These are phyloP conservation scores for Solanum sejunctum DNA, from an alignment of 257 asterid genomes.

Conservation along the genomic window DNA sequence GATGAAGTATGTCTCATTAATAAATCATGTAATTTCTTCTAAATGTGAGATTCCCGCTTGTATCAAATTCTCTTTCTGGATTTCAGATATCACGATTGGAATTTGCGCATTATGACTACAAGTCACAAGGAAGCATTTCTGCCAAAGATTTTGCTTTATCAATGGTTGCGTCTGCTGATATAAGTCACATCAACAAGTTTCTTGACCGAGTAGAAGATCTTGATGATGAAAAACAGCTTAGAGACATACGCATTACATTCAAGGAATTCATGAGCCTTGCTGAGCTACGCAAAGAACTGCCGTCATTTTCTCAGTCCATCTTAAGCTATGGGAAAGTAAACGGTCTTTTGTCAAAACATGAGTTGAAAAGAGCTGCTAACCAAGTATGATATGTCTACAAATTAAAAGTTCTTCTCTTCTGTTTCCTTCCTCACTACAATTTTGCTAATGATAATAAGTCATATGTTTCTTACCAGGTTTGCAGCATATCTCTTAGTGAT, in stretches of 20 bases:
- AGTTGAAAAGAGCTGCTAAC: conserved; percentile 64
- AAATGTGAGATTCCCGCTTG: background rate
- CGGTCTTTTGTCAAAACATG: conserved; percentile 58
- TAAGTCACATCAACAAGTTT: conserved; percentile 67
- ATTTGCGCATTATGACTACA: conserved; percentile 68
- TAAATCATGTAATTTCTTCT: background rate
- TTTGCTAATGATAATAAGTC: conserved; percentile 1
- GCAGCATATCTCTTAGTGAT: conserved; percentile 58
- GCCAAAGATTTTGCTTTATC: conserved; percentile 73
- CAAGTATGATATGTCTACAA: conserved; percentile 23
- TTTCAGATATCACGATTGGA: conserved; percentile 63
- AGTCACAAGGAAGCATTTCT: conserved; percentile 62
- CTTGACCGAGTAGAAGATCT: conserved; percentile 66
- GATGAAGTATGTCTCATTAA: conserved; percentile 36
- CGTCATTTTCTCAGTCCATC: conserved; percentile 61
- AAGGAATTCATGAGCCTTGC: conserved; percentile 69
- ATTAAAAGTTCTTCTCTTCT: background rate
- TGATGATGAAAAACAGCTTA: conserved; percentile 34
- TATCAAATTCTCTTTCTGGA: background rate
- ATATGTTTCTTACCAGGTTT: conserved; percentile 33
- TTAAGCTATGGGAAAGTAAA: conserved; percentile 75
- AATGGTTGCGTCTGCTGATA: conserved; percentile 84
- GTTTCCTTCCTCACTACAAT: background rate
- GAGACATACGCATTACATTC: conserved; percentile 39
- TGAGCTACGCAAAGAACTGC: conserved; percentile 40